Evolutionary conservation across 2,329 filamentous ascomycete species (phyloP), one percentile per base, ranked within the genome.

Genomic region (Botrytis sinoallii): DNA sequence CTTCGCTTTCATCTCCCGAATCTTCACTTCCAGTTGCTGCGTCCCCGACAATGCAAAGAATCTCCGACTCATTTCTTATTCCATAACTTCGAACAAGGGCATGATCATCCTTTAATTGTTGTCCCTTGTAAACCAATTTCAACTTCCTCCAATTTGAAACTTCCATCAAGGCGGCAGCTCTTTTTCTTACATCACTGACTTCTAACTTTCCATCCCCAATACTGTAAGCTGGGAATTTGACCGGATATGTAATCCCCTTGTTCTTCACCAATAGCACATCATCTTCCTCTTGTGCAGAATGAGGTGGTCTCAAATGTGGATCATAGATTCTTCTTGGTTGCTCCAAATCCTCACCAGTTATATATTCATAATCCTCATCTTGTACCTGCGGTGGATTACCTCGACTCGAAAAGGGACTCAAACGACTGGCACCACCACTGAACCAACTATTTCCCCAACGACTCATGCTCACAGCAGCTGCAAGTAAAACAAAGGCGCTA

Each of bases 281-380:
- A 75, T 92, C 92, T 75, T 92, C 90, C 79, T 77, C 83, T 76
- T 81, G 83, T 76, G 81, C 80, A 3, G 82, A 80, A 8, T 81
- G 78, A 29, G 81, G 83, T 76, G 80, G 83, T 42, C 83, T 81
- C 67, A 79, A 81, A 69, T 82, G 82, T 42, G 84, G 82, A 73
- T 85, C 84, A 75, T 86, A 85, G n/a, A 82, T 79, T 81, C 79
- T 81, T 75, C 80, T 82, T 40, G 82, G 82, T 52, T 84, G 82
- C 75, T 88, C 86, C 57, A 94, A 82, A 79, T 95, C 92, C 79
- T 93, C 89, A 42, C 90, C 90, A n/a, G 92, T 94, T 80, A 95
- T 94, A 84, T 95, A 95, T 81, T 89, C 91, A 82, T 90, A 95
- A 83, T 95, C 92, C 48, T 91, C 88, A 77, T 94, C 91, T 78